phyloP scores from a whole-genome alignment of 2,329 filamentous ascomycete species.

The Penicillium fuscoglaucum region DNA sequence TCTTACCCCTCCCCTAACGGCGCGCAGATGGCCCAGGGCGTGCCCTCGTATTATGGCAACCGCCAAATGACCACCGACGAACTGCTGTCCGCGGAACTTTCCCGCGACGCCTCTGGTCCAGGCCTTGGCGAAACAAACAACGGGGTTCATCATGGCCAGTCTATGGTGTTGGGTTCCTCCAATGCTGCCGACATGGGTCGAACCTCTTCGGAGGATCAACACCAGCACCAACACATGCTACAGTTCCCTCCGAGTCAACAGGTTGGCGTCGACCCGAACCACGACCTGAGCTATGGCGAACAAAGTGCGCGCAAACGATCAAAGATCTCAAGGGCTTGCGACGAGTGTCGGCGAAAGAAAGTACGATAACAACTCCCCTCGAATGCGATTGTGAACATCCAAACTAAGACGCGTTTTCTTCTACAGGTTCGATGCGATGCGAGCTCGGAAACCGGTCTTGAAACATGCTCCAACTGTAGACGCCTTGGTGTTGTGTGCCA shows the following conservation, averaged over 20 bases:
- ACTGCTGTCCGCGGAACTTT: constrained; percentile 49
- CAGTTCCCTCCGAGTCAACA: constrained; percentile 47
- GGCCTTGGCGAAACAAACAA: constrained; percentile 44
- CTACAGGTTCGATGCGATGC: constrained; percentile 77
- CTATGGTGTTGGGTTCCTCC: constrained; percentile 41
- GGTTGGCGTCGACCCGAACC: constrained; percentile 47
- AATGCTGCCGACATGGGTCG: constrained; percentile 43
- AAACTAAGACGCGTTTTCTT: constrained; percentile 21
- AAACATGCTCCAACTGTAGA: constrained; percentile 78
- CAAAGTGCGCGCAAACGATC: constrained; percentile 72
- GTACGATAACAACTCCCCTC: constrained; percentile 33
- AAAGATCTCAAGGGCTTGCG: constrained; percentile 85
- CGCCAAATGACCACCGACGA: constrained; percentile 50
- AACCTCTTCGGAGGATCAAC: constrained; percentile 40
- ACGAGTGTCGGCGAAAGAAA: constrained; percentile 86
- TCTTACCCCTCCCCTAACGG: constrained; percentile 48
- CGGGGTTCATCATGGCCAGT: constrained; percentile 44
- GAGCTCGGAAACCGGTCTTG: constrained; percentile 68
- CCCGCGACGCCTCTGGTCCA: constrained; percentile 47
- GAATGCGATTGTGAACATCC: constrained; percentile 17
- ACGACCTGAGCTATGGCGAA: constrained; percentile 56
- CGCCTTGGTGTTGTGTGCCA: constrained; percentile 74
- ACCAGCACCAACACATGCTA: constrained; percentile 43
- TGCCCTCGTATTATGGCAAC: constrained; percentile 46
- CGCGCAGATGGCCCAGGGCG: constrained; percentile 46